Percentiles rank a stretch among this genome's conserved stretches.
Conservation (phyloP, 2,329 filamentous ascomycete genomes). For the Aspergillus caelatus region DNA sequence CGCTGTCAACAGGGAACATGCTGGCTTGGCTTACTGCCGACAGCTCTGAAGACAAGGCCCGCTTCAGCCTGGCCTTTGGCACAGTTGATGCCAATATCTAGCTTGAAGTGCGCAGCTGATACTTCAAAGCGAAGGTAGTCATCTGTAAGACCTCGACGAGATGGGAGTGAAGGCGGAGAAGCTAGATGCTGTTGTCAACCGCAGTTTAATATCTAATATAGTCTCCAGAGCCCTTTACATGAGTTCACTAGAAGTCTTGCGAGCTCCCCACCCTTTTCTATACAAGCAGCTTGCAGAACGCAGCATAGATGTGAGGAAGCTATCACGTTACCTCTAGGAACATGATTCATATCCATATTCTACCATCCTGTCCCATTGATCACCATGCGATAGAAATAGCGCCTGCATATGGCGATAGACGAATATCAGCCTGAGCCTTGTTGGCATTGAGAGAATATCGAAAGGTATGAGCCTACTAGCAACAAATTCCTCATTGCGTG, state of each 20-base stretch:
- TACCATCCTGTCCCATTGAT: neutral
- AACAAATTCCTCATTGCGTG: neutral
- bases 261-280: neutral
- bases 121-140: neutral
- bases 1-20: neutral
- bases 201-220: neutral
- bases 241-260: neutral
- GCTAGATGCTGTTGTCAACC: neutral
- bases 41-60: neutral
- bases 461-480: neutral
- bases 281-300: neutral
- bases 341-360: neutral
- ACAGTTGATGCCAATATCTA: neutral
- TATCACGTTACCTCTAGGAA: neutral
- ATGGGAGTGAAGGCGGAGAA: neutral
- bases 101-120: neutral
- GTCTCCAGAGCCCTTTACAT: neutral
- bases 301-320: neutral
- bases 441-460: no score
- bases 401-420: no score
- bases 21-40: neutral
- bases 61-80: neutral
- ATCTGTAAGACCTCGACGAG: neutral
- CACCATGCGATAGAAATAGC: no score
- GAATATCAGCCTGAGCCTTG: no score